Percentiles rank a stretch among this genome's conserved stretches.
phyloP scores from a whole-genome alignment of 2,329 filamentous ascomycete genomes.

The Coniochaeta pulveracea region DNA sequence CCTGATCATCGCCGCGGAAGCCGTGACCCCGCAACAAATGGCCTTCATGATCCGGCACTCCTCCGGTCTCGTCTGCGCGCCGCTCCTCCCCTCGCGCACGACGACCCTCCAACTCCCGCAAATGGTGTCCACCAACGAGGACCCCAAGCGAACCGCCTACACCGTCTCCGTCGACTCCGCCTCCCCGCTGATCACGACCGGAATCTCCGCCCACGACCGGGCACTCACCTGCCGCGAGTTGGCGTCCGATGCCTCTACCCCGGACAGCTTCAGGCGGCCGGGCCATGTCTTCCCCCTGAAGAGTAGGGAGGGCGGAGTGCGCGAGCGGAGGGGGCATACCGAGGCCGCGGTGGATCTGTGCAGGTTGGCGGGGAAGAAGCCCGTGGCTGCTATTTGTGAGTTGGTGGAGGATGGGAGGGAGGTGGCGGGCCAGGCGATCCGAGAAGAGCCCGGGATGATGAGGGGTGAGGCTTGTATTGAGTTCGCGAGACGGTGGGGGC shows the following conservation, averaged over 20 bases:
- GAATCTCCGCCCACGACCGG: conserved; percentile 83
- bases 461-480: conserved; percentile 74
- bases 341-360: conserved; percentile 92
- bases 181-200: conserved; percentile 65
- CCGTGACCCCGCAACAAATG: conserved; percentile 81
- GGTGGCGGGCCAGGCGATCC: conserved; percentile 55
- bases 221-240: conserved; percentile 70
- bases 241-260: conserved; percentile 49
- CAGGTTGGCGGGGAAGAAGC: conserved; percentile 64
- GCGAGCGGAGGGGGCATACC: conserved; percentile 74
- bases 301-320: conserved; percentile 68
- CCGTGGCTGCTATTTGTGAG: conserved; percentile 80
- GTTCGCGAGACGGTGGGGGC: conserved; percentile 79
- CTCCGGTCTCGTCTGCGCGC: conserved; percentile 84
- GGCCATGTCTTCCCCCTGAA: conserved; percentile 85
- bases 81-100: conserved; percentile 60
- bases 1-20: conserved; percentile 83
- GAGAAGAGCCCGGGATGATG: conserved; percentile 75
- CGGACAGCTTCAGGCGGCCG: conserved; percentile 62
- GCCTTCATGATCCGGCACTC: conserved; percentile 91
- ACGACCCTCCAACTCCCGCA: conserved; percentile 66
- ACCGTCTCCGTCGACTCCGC: conserved; percentile 78
- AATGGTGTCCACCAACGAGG: conserved; percentile 69
- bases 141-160: conserved; percentile 87
- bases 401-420: conserved; percentile 76